Conservation (phyloP, 352 stramenopile genomes). For the Globisporangium takayamanum region DNA sequence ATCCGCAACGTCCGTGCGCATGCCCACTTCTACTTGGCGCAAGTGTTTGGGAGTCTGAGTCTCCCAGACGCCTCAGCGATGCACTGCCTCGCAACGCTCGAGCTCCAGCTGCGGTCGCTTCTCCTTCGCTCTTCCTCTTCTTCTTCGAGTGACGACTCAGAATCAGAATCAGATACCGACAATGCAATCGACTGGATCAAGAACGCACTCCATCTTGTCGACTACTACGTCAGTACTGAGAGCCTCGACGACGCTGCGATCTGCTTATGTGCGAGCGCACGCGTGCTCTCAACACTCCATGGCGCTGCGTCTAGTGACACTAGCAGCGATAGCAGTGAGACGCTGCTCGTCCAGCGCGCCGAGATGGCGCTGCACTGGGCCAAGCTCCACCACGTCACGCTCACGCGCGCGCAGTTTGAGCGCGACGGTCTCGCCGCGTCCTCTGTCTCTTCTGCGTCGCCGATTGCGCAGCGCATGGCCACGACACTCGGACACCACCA, state of each 20-base stretch:
- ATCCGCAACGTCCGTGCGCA: slow-evolving; percentile 28
- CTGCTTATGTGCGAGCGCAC: slow-evolving; percentile 45
- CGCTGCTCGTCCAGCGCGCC: slow-evolving; percentile 19
- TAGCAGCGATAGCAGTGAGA: slow-evolving; percentile 16
- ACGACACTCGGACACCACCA: slow-evolving; percentile 11
- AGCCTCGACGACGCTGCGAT: slow-evolving; percentile 33
- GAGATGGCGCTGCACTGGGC: slow-evolving; percentile 49
- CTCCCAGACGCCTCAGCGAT: slow-evolving; percentile 41
- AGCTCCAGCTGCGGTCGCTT: slow-evolving; percentile 38
- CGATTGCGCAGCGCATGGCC: slow-evolving; percentile 19
- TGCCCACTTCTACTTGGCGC: slow-evolving; percentile 65
- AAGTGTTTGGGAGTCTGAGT: slow-evolving; percentile 53
- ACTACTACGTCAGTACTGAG: slow-evolving; percentile 52
- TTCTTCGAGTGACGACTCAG: slow-evolving; percentile 3
- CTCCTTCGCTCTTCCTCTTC: background rate
- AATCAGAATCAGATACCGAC: background rate
- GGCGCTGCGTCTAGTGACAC: background rate
- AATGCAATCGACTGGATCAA: slow-evolving; percentile 34
- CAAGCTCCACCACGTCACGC: slow-evolving; percentile 37
- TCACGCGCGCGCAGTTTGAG: slow-evolving; percentile 30
- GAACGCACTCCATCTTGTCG: slow-evolving; percentile 47
- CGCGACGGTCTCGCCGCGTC: slow-evolving; percentile 17
- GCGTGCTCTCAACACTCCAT: slow-evolving; percentile 19
- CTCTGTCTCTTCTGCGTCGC: background rate
- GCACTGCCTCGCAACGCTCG: slow-evolving; percentile 60